Evolutionary conservation across 2,329 filamentous ascomycete genomes (phyloP).

Genomic region (Neurospora sp.): DNA sequence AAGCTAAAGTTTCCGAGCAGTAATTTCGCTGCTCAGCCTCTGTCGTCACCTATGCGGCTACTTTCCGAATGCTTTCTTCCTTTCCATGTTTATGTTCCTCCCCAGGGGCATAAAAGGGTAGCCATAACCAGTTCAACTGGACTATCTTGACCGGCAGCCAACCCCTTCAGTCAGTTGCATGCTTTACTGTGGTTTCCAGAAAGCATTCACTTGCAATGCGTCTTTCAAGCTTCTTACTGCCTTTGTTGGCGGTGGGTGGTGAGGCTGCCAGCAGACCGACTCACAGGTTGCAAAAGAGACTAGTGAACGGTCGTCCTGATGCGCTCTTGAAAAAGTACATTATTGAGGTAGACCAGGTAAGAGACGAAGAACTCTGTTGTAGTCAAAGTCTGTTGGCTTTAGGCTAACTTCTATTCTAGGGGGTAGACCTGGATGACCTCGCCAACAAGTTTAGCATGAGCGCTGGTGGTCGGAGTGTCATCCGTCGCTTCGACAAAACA

Average conservation of each 20-base stretch:
- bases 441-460: slow-evolving; percentile 6
- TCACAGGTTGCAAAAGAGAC: too few relatives aligned
- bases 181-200: neutral
- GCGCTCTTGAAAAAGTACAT: slow-evolving; percentile 12
- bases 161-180: neutral
- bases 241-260: neutral
- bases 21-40: neutral
- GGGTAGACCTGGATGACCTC: slow-evolving; percentile 7
- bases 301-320: too few relatives aligned
- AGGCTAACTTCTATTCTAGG: neutral
- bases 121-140: neutral
- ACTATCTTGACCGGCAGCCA: neutral
- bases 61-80: neutral
- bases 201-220: neutral
- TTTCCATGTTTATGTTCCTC: neutral
- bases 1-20: neutral
- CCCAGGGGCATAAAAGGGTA: neutral
- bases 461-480: slow-evolving; percentile 8
- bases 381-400: neutral
- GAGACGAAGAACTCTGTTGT: accelerated
- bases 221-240: neutral
- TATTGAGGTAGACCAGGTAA: slow-evolving; percentile 13
- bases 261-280: neutral
- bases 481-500: slow-evolving; percentile 12
- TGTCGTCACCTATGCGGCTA: neutral